Evolutionary conservation across 2,329 filamentous ascomycete genomes (phyloP).

Genomic region (Lasiodiplodia citricola): DNA sequence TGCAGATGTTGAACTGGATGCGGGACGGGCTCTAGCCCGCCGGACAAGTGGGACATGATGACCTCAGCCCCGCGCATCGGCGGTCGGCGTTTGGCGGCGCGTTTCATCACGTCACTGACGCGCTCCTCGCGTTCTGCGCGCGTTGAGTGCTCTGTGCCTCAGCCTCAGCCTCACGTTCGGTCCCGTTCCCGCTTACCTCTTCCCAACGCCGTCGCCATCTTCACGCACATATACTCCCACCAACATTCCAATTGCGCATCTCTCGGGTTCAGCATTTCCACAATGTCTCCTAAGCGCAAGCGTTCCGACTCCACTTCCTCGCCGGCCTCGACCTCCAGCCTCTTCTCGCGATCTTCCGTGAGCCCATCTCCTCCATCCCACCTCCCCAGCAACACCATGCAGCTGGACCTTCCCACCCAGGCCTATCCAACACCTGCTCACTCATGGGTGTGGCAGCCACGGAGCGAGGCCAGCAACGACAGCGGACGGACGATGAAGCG

Average conservation of each 20-base stretch:
- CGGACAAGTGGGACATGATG: slow-evolving; percentile 4
- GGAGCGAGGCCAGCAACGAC: slow-evolving; percentile 25
- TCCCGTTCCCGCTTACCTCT: not conserved
- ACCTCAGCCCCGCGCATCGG: slow-evolving; percentile 19
- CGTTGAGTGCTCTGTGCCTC: slow-evolving; percentile 10
- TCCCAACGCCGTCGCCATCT: not conserved
- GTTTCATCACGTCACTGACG: slow-evolving; percentile 24
- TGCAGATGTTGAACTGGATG: slow-evolving; percentile 1
- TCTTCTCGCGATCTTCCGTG: slow-evolving; percentile 29
- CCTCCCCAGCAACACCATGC: slow-evolving; percentile 31
- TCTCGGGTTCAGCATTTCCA: slow-evolving; percentile 1
- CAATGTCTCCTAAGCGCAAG: slow-evolving; percentile 65
- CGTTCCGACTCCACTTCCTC: slow-evolving; percentile 51
- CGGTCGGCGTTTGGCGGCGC: slow-evolving; percentile 6
- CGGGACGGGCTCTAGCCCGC: not conserved
- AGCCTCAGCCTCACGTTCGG: slow-evolving; percentile 4
- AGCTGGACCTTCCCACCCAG: slow-evolving; percentile 32
- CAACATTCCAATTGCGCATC: not conserved
- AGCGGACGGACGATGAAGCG: slow-evolving; percentile 65
- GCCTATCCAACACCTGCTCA: not conserved
- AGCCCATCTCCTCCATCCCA: slow-evolving; percentile 29
- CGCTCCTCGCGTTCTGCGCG: slow-evolving; percentile 20
- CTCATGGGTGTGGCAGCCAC: slow-evolving; percentile 29
- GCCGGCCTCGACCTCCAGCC: slow-evolving; percentile 49
- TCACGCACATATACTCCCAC: not conserved